phyloP scores from a whole-genome alignment of 306 rosid species.

The Prosopis cineraria region DNA sequence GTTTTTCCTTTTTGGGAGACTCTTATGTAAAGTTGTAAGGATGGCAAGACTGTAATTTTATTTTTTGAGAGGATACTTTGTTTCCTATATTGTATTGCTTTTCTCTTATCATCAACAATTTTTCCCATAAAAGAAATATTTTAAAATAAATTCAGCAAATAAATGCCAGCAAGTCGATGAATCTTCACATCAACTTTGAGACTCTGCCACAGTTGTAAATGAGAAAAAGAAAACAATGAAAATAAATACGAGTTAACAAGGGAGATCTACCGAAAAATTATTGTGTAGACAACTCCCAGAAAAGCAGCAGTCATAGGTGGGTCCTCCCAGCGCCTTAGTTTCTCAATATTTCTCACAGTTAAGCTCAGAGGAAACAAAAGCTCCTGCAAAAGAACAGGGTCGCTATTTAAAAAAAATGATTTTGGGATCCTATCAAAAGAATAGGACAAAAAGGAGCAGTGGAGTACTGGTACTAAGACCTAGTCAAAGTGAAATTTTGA shows the following conservation, averaged over 20 bases:
- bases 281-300: constrained; percentile 65
- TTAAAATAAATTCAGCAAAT: neutral
- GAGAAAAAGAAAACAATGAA: constrained; percentile 11
- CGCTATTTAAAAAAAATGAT: constrained; percentile 9
- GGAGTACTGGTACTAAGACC: constrained; percentile 4
- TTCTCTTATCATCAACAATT: neutral
- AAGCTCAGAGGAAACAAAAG: constrained; percentile 69
- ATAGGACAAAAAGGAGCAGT: constrained; percentile 14
- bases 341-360: constrained; percentile 58
- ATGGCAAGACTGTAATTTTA: neutral
- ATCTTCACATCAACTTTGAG: constrained; percentile 23
- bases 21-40: neutral
- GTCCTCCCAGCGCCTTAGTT: constrained; percentile 91
- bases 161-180: constrained; percentile 1
- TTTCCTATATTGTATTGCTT: neutral
- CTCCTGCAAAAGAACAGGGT: constrained; percentile 65
- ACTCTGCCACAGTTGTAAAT: constrained; percentile 2
- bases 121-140: neutral
- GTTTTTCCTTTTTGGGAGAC: neutral
- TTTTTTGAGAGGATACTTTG: neutral
- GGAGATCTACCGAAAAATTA: constrained; percentile 72
- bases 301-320: constrained; percentile 81
- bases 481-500: constrained; percentile 6
- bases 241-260: constrained; percentile 4
- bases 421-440: constrained; percentile 21